Evolutionary conservation across 768 basidiomycete genomes (phyloP).

Genomic region (Cystofilobasidium capitatum): DNA sequence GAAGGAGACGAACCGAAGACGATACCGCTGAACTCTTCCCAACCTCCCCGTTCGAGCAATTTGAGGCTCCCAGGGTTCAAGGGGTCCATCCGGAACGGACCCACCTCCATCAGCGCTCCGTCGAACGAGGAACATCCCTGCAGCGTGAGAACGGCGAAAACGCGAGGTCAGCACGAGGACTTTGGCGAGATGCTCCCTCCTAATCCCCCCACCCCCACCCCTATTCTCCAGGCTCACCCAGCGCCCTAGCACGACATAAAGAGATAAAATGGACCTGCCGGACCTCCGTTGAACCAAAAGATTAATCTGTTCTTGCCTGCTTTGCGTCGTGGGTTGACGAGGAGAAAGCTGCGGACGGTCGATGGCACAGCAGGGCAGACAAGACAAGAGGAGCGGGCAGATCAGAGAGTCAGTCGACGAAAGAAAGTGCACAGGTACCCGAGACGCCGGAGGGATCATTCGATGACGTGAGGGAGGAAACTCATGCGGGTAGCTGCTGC

Average conservation of each 20-base stretch:
- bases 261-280: conserved; percentile 1
- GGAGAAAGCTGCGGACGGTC: conserved; percentile 60
- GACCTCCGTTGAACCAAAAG: conserved; percentile 90
- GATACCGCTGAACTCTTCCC: conserved; percentile 95
- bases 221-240: too few relatives aligned
- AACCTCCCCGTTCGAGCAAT: conserved; percentile 65
- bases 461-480: background rate
- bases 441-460: background rate
- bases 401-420: background rate
- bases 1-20: conserved; percentile 62
- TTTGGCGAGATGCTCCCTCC: too few relatives aligned
- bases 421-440: background rate
- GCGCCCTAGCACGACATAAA: too few relatives aligned
- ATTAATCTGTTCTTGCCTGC: conserved; percentile 86
- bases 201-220: too few relatives aligned
- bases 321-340: conserved; percentile 71
- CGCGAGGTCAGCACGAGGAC: too few relatives aligned
- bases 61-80: conserved; percentile 51
- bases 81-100: conserved; percentile 60
- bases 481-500: background rate
- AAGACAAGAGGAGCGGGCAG: too few relatives aligned
- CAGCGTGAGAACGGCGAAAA: background rate
- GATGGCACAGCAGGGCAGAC: too few relatives aligned
- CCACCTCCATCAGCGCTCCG: conserved; percentile 96
- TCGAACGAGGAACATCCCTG: conserved; percentile 97